Percentiles rank a stretch among this genome's conserved stretches.
Conservation (phyloP, 345 rosid genomes). For the Aquilaria yunnanensis region DNA sequence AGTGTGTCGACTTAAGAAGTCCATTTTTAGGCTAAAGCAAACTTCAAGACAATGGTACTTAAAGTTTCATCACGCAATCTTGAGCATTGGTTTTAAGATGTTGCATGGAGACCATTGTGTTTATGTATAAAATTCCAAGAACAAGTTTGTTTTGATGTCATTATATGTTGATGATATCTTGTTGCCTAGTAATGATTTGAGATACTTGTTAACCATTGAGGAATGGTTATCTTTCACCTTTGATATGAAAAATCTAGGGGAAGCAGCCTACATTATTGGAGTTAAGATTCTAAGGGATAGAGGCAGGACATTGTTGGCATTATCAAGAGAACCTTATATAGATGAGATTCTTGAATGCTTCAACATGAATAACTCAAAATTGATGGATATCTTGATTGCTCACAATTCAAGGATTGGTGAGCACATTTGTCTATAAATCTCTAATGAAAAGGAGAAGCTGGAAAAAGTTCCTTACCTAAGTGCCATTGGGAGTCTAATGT, state of each 20-base stretch:
- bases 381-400: not conserved
- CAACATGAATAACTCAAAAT: not conserved
- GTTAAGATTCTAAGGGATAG: not conserved
- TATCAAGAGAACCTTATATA: not conserved
- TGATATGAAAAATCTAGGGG: no score
- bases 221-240: no score
- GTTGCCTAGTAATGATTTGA: no score
- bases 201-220: no score
- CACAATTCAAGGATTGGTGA: not conserved
- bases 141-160: not conserved
- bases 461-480: no score
- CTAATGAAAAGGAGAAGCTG: not conserved
- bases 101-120: not conserved
- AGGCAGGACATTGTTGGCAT: not conserved
- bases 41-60: no score
- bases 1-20: no score
- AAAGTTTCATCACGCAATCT: no score
- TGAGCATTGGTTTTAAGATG: no score
- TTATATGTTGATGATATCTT: not conserved
- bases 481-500: not conserved
- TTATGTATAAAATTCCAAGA: not conserved
- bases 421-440: not conserved
- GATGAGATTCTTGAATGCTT: not conserved
- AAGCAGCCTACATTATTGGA: no score
- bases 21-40: no score